Evolutionary conservation across 257 asterid genomes (phyloP).

Genomic region (Primulina eburnea): DNA sequence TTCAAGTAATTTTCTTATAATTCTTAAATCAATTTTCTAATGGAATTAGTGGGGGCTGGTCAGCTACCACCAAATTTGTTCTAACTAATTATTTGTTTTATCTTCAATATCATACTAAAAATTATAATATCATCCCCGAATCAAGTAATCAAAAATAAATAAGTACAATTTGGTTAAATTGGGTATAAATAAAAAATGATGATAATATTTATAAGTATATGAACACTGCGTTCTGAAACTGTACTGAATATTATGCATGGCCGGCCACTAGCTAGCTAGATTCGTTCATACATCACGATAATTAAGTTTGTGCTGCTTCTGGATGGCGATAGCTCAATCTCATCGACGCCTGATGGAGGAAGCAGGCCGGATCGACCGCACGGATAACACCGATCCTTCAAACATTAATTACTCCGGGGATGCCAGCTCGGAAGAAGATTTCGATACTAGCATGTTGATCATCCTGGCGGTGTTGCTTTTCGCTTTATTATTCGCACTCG

Average conservation of each 20-base stretch:
- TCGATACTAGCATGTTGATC: slow-evolving; percentile 34
- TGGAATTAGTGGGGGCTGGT: background rate
- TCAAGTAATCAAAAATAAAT: too few relatives aligned
- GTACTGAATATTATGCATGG: background rate
- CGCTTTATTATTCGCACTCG: slow-evolving; percentile 26
- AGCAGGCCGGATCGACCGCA: background rate
- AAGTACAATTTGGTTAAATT: background rate
- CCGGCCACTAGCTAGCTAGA: too few relatives aligned
- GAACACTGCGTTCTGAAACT: too few relatives aligned
- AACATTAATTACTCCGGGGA: background rate
- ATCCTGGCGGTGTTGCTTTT: slow-evolving; percentile 31
- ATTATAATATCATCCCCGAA: too few relatives aligned
- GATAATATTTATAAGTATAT: too few relatives aligned
- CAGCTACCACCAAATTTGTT: background rate
- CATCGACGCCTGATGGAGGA: slow-evolving; percentile 17
- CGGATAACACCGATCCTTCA: background rate
- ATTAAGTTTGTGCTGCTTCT: background rate
- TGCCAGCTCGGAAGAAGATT: slow-evolving; percentile 8
- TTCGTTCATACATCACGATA: background rate
- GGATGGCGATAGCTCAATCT: slow-evolving; percentile 13
- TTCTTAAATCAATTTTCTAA: too few relatives aligned
- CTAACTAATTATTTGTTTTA: background rate
- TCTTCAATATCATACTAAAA: too few relatives aligned
- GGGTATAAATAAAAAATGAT: too few relatives aligned
- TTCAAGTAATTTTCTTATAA: too few relatives aligned